These are phyloP conservation scores for Trichomonascaceae sp. DNA, from an alignment of 1,139 yeast genomes.

Conservation along the genomic window DNA sequence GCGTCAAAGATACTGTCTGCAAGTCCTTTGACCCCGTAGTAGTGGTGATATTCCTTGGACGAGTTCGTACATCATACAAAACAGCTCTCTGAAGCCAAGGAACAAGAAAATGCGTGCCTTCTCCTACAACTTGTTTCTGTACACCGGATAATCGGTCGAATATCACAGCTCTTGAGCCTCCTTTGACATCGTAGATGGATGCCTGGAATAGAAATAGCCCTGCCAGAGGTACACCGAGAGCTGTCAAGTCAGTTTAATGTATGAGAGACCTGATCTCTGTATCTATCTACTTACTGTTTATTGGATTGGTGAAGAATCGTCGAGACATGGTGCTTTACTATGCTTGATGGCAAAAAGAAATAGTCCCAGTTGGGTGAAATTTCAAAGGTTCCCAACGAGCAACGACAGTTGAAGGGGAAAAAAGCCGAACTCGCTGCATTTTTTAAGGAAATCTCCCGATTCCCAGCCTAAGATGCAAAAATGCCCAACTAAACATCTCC, in stretches of 20 bases:
- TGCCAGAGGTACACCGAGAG: slow-evolving; percentile 27
- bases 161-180: slow-evolving; percentile 93
- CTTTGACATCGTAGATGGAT: slow-evolving; percentile 74
- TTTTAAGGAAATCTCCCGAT: neutral
- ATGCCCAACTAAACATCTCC: neutral
- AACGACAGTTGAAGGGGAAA: neutral
- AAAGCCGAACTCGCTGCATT: too few relatives aligned
- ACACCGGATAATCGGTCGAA: slow-evolving; percentile 92
- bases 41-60: slow-evolving; percentile 88
- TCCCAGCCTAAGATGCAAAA: too few relatives aligned
- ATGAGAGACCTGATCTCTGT: neutral
- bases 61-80: slow-evolving; percentile 84
- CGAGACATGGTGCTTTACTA: slow-evolving; percentile 9
- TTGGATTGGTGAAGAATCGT: slow-evolving; percentile 11
- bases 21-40: slow-evolving; percentile 96
- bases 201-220: slow-evolving; percentile 25
- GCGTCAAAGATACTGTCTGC: slow-evolving; percentile 90
- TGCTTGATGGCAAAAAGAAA: neutral
- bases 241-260: slow-evolving; percentile 8
- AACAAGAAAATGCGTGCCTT: slow-evolving; percentile 90
- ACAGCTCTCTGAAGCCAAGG: slow-evolving; percentile 97
- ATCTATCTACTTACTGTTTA: slow-evolving; percentile 1
- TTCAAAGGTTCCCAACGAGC: too few relatives aligned
- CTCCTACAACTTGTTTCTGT: slow-evolving; percentile 79
- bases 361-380: neutral